phyloP scores from a whole-genome alignment of 2,329 filamentous ascomycete genomes.

The Madurella mycetomatis region DNA sequence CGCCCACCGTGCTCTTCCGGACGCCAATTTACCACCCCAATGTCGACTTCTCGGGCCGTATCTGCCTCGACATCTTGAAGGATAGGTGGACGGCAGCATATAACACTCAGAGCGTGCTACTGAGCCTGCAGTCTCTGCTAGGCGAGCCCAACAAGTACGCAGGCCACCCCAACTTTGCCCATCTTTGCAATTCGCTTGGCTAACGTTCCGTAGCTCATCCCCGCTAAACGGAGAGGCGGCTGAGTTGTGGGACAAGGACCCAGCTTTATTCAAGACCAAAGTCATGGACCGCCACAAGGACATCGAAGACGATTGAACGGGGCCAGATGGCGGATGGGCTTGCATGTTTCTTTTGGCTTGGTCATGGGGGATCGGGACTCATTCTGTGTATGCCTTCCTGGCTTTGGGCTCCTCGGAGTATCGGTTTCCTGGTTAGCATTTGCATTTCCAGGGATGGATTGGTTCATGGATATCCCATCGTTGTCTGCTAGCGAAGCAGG shows the following conservation, averaged over 20 bases:
- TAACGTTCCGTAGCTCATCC: slow-evolving; percentile 60
- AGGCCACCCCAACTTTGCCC: background rate
- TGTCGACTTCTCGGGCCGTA: slow-evolving; percentile 93
- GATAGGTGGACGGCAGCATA: slow-evolving; percentile 99
- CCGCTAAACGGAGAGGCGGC: slow-evolving; percentile 95
- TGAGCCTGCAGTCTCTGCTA: slow-evolving; percentile 91
- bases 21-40: slow-evolving; percentile 99
- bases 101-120: slow-evolving; percentile 87
- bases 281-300: slow-evolving; percentile 59
- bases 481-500: slow-evolving; percentile 23
- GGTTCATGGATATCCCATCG: slow-evolving; percentile 26
- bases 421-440: slow-evolving; percentile 18
- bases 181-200: background rate
- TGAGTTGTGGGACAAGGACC: slow-evolving; percentile 88
- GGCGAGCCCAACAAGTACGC: slow-evolving; percentile 97
- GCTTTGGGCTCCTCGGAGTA: slow-evolving; percentile 18
- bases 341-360: slow-evolving; percentile 5
- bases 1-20: slow-evolving; percentile 92
- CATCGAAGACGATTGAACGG: slow-evolving; percentile 56
- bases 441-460: slow-evolving; percentile 27
- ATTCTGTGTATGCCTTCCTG: slow-evolving; percentile 15
- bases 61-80: slow-evolving; percentile 97
- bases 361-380: slow-evolving; percentile 40
- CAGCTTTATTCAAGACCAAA: slow-evolving; percentile 80
- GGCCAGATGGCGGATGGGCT: background rate